A percentile compares a stretch with the other conserved stretches of the same genome.
phyloP scores from a whole-genome alignment of 257 asterid genomes.

The Phtheirospermum japonicum region DNA sequence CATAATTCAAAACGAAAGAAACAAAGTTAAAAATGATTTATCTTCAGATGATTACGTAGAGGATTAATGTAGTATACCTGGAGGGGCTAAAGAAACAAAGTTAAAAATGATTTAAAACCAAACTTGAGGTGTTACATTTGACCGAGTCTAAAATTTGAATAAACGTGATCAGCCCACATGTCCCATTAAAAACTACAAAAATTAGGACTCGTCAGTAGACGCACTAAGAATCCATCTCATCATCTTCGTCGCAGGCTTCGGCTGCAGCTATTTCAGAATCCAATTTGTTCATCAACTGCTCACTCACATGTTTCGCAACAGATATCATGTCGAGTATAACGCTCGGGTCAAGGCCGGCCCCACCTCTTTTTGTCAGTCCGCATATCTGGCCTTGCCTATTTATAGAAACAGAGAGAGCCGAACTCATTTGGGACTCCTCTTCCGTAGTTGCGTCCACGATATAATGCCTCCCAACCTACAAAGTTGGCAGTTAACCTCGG shows the following conservation, averaged over 20 bases:
- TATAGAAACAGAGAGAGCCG: conserved; percentile 72
- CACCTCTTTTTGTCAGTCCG: conserved; percentile 83
- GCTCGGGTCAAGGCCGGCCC: conserved; percentile 74
- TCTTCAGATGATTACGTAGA: too few relatives aligned
- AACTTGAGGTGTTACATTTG: too few relatives aligned
- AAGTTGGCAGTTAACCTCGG: not conserved
- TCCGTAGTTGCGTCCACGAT: conserved; percentile 84
- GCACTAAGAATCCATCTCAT: too few relatives aligned
- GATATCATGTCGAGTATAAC: conserved; percentile 75
- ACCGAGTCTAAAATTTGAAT: too few relatives aligned
- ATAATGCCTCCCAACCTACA: conserved; percentile 77
- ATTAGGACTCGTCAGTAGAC: too few relatives aligned
- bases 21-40: too few relatives aligned
- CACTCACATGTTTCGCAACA: conserved; percentile 71
- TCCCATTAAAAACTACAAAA: too few relatives aligned
- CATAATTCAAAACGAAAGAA: too few relatives aligned
- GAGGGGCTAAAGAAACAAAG: too few relatives aligned
- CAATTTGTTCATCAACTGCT: conserved; percentile 56
- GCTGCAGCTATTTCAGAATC: conserved; percentile 89
- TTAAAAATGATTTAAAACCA: too few relatives aligned
- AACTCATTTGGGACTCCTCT: conserved; percentile 96
- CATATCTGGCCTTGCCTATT: conserved; percentile 71
- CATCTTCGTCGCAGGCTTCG: conserved; percentile 66
- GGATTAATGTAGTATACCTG: too few relatives aligned
- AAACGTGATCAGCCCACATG: too few relatives aligned